phyloP scores from a whole-genome alignment of 805 yeast genomes.

The Teunomyces gatunensis region DNA sequence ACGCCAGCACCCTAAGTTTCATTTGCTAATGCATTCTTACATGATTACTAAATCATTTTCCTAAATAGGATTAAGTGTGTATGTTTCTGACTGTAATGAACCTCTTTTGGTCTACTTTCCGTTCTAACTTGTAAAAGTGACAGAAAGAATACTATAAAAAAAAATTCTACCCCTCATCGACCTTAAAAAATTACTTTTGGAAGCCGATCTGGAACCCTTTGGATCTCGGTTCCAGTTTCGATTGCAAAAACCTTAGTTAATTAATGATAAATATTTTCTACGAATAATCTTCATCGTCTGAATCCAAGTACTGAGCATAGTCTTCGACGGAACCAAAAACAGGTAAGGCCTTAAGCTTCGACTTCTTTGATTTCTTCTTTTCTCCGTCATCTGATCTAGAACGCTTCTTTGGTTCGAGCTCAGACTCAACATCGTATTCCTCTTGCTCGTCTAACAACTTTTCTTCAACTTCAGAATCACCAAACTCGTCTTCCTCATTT shows the following conservation, averaged over 20 bases:
- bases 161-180: not conserved
- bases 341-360: constrained; percentile 68
- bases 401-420: constrained; percentile 15
- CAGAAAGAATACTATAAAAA: not conserved
- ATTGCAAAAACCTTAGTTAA: not conserved
- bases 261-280: not conserved
- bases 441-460: constrained; percentile 28
- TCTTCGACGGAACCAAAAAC: constrained; percentile 87
- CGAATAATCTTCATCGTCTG: constrained; percentile 54
- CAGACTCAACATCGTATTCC: constrained; percentile 17
- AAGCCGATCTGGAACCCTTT: not conserved
- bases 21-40: not conserved
- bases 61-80: not conserved
- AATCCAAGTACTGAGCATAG: constrained; percentile 68
- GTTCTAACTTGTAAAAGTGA: not conserved
- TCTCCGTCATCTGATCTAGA: constrained; percentile 24
- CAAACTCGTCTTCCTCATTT: constrained; percentile 26
- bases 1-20: not conserved
- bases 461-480: constrained; percentile 13
- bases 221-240: not conserved
- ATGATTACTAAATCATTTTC: not conserved
- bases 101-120: not conserved
- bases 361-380: constrained; percentile 43
- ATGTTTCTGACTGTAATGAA: not conserved
- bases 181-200: not conserved